Base-by-base conservation (phyloP, 140 eudicot species). In the Stevia rebaudiana region DNA sequence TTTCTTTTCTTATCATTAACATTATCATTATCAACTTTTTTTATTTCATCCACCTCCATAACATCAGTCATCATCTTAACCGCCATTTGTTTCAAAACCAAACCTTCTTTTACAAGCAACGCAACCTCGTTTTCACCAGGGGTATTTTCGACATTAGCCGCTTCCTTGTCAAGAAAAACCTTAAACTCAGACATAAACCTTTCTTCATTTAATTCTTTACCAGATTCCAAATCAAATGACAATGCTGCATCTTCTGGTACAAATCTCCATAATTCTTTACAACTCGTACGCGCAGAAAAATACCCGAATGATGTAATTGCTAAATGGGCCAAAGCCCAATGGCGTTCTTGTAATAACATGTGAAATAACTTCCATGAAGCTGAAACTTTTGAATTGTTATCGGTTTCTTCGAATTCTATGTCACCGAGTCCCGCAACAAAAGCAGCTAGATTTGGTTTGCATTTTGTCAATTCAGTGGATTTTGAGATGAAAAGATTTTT, bases 121-220 rank as follows among this genome's bases (percentile, higher is more conserved):
- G 42, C 68, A 12, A 79, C 25, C 76, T 82, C 85, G 31, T 81
- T 83, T 31, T 64, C 68, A 55, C 56, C 60, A 7, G 86, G 77
- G 58, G 78, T 75, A 42, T 69, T 59, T 63, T 61, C 23, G 13
- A 60, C 68, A 54, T 55, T 74, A 28, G 92, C 90, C 19, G 41
- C 53, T 69, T 84, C 96, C 84, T 91, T 91, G 74, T 91, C 98
- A 21, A 87, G 76, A 41, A 85, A 86, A 8, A 77, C 78, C 65
- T 88, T 87, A 63, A 91, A 69, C 84, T 91, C 96, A 0, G 84
- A 72, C 98, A 91, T 87, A 74, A 91, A 91, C 58, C 92, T 80
- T 24, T 85, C 98, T 61, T 67, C 85, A 21, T 75, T 74, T 40
- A 84, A 78, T 37, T 80, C 81, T 42, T 73, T 72, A 43, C 95